Evolutionary conservation across 768 basidiomycete genomes (phyloP).

Genomic region (Dacryopinax spathularia): DNA sequence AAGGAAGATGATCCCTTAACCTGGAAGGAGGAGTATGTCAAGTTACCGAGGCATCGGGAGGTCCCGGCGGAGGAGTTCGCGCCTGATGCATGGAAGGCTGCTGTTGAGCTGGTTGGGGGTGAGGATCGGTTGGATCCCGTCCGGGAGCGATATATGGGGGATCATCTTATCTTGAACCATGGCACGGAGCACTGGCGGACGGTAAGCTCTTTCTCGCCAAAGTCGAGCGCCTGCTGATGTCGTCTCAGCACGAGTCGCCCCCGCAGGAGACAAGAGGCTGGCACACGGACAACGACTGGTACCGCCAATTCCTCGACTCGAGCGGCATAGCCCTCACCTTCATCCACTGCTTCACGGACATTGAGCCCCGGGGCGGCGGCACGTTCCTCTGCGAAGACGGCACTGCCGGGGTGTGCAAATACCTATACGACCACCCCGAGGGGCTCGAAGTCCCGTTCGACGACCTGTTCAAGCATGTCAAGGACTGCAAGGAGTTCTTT

Average conservation of each 20-base stretch:
- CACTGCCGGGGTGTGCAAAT: conserved; percentile 10
- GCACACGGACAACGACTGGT: conserved; percentile 18
- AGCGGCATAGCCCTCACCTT: conserved; percentile 15
- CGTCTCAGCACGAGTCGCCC: not conserved
- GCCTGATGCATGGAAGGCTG: not conserved
- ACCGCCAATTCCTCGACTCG: conserved; percentile 17
- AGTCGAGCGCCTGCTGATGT: not conserved
- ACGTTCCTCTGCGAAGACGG: conserved; percentile 15
- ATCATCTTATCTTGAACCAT: conserved; percentile 4
- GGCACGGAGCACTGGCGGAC: conserved; percentile 3
- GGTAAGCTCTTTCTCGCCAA: not conserved
- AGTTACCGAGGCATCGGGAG: conserved; percentile 12
- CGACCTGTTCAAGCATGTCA: conserved; percentile 7
- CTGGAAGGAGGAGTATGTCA: conserved; percentile 13
- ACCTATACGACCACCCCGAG: conserved; percentile 15
- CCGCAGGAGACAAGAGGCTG: conserved; percentile 10
- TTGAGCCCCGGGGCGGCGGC: conserved; percentile 12
- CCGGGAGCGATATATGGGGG: conserved; percentile 1
- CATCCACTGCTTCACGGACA: conserved; percentile 17
- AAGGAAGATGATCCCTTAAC: conserved; percentile 15
- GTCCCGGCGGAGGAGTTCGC: conserved; percentile 7
- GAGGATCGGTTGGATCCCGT: not conserved
- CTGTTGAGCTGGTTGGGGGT: not conserved
- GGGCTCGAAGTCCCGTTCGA: conserved; percentile 14
- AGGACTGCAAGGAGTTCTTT: conserved; percentile 10